Base-by-base conservation (phyloP, 768 basidiomycete genomes). In the Infundibulicybe gibba region DNA sequence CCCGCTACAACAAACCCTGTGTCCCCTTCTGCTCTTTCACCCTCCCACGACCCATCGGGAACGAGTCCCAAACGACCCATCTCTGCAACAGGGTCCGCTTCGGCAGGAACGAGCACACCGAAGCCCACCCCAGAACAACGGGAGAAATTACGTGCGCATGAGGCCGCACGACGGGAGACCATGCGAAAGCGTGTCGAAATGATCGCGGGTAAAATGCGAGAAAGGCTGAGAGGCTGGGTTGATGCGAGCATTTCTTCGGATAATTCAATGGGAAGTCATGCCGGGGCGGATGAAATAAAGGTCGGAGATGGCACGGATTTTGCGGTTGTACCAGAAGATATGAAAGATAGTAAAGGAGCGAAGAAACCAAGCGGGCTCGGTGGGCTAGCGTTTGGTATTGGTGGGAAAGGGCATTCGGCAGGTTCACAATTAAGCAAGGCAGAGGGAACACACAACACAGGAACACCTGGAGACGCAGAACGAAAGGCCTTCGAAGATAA, bases 221-320 rank as follows among this genome's bases (percentile, higher is more conserved):
- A 95, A 51, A 73, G 94, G 3, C 64, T 98, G 50, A 71, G 94
- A 52, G 93, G 94, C 37, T 91, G 94, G 59, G 90, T 98, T 16
- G 88, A 94, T 56, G 94, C 94, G 38, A 83, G 25, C 25, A 25
- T 8, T 8, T 8, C 3, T 8, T 25, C 25, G 3, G 25, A 25
- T 25, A 8, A 8, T 25, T 25, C 25, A 8, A 25, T 25, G 3
- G 8, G 25, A 25, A 25, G 25, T 8, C 8, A 3, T 25, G 25
- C 8, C 25, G 25, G 8, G 4, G 25, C 8, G 25, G 25, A 8
- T 8, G 25, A 25, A 8, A 8, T 3, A 8, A 25, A 25, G 8
- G 25, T 3, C 25, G 25, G 25, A 8, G 8, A 8, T 25, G 25
- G 8, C 8, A 3, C 8, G 8, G 25, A 25, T 25, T 8, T 8